Percentiles rank a stretch among this genome's conserved stretches.
Conservation (phyloP, 495 filamentous ascomycete genomes). For the Xylaria castorea region DNA sequence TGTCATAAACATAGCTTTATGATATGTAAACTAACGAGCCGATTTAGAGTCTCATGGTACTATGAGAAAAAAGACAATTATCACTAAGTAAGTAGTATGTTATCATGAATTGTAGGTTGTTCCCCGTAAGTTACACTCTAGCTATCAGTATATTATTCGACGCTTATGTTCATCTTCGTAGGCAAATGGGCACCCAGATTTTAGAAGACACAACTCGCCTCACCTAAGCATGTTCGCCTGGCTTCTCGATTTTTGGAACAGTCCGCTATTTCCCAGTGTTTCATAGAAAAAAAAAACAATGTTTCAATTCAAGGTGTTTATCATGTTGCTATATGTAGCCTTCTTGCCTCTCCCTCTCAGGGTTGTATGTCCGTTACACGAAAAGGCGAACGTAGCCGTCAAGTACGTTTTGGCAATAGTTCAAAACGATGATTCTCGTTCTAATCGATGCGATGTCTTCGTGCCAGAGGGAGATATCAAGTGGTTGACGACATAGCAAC, state of each 20-base stretch:
- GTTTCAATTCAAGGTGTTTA: not conserved
- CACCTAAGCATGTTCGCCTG: too few species aligned
- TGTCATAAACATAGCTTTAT: too few species aligned
- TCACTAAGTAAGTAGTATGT: too few species aligned
- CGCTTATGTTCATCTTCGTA: too few species aligned
- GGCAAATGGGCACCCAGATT: not conserved
- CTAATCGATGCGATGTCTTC: not conserved
- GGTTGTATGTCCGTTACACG: not conserved
- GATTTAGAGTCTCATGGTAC: too few species aligned
- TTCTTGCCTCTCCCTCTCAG: not conserved
- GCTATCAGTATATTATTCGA: too few species aligned
- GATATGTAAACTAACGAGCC: too few species aligned
- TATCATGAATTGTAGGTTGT: too few species aligned
- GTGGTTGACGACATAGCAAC: not conserved
- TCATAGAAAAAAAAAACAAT: too few species aligned
- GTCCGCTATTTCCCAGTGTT: not conserved
- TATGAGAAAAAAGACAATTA: too few species aligned
- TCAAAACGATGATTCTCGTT: not conserved
- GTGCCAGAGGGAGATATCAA: not conserved
- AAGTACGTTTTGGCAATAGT: not conserved
- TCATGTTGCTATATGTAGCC: not conserved
- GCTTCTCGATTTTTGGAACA: not conserved
- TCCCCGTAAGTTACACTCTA: too few species aligned
- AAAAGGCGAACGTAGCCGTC: not conserved
- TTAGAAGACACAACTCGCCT: not conserved